Base-by-base conservation (phyloP, 495 filamentous ascomycete species). In the Penicillium cataractarum region DNA sequence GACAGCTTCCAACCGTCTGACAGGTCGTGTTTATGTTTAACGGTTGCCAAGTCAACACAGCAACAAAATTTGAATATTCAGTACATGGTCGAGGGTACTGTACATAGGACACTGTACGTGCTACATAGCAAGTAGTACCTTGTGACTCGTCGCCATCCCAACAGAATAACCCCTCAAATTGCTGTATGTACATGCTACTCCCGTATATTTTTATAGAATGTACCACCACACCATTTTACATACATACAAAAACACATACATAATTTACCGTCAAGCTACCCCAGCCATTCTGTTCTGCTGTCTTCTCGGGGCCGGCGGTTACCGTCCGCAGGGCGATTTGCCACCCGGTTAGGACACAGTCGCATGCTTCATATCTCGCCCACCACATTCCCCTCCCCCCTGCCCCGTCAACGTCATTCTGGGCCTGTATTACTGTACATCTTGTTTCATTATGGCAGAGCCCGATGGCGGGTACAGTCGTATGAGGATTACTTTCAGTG, bases 21-120 rank as follows among this genome's bases (percentile, higher is more conserved):
- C 57, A 64, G 58, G 57, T 67, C 61, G 32, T 52, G 37, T 33
- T 29, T 35, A 8, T 46, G 42, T 46, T 22, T 9, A 55, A 35
- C 57, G 29, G 65, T 67, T 67, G 65, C 65, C 61, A 52, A 67
- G 65, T 64, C 65, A 67, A 67, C 65, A 55, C 17, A 15, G 22
- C 21, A 46, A 46, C 42, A 46, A 46, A 22, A 9, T 24, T 46
- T 42, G n/a, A n/a, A n/a, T n/a, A n/a, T n/a, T n/a, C n/a, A n/a
- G n/a, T n/a, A 15, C 9, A 21, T 44, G 4, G n/a, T 44, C 35
- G 35, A 37, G 13, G 0, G 12, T 9, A 31, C 29, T 3, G 29
- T 33, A 37, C 35, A 17, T 17, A 15, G 17, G 7, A 29, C 15
- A 9, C 24, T 27, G 46, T 27, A 29, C 29, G 4, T 49, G 22